Evolutionary conservation across 495 filamentous ascomycete species (phyloP).

Genomic region (Annulohypoxylon moriforme): DNA sequence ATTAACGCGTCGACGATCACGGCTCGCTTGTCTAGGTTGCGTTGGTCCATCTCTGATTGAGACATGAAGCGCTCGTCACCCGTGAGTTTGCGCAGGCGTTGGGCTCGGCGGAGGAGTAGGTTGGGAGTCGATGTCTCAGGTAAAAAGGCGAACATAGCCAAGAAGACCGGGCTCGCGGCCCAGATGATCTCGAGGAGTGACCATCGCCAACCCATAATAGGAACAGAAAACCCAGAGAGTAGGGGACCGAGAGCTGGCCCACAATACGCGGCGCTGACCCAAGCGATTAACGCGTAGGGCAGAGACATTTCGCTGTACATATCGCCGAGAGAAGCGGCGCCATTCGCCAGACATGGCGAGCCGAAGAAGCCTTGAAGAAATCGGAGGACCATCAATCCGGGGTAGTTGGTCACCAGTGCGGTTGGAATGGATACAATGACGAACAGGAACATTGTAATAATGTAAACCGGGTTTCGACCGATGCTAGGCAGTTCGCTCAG

Average conservation of each 20-base stretch:
- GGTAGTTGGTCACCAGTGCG: conserved; percentile 76
- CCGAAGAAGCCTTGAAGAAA: conserved; percentile 83
- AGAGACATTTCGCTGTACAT: conserved; percentile 77
- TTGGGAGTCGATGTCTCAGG: conserved; percentile 61
- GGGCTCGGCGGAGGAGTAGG: conserved; percentile 56
- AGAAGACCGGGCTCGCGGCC: conserved; percentile 58
- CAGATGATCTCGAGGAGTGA: conserved; percentile 67
- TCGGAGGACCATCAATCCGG: conserved; percentile 76
- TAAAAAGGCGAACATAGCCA: conserved; percentile 59
- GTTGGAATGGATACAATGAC: conserved; percentile 80
- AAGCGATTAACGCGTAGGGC: conserved; percentile 76
- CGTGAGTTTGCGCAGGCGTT: conserved; percentile 58
- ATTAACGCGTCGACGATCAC: conserved; percentile 69
- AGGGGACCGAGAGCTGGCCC: conserved; percentile 70
- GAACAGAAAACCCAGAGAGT: conserved; percentile 72
- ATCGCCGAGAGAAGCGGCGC: conserved; percentile 81
- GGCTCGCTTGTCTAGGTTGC: conserved; percentile 56
- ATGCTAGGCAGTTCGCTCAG: conserved; percentile 72
- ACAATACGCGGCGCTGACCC: conserved; percentile 58
- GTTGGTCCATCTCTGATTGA: conserved; percentile 66
- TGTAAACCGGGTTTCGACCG: conserved; percentile 73
- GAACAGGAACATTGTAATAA: conserved; percentile 76
- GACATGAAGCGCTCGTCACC: conserved; percentile 58
- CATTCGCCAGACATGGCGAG: conserved; percentile 79
- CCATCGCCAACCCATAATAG: conserved; percentile 67